Conservation (phyloP, 305 asterid genomes). For the Solanum hybrid region DNA sequence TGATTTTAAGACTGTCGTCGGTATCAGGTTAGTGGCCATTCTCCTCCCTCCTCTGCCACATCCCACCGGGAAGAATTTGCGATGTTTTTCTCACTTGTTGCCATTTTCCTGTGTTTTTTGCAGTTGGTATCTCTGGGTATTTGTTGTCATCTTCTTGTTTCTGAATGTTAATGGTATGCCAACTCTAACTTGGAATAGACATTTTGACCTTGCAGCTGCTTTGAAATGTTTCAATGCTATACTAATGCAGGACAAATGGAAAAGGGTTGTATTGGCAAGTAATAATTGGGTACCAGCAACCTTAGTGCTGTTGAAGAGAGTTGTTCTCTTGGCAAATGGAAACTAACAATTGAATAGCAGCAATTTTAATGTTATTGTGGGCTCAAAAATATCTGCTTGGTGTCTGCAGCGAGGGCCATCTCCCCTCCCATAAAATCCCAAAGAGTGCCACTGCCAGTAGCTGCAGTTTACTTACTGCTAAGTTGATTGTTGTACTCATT, state of each 20-base stretch:
- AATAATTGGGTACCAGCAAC: background rate
- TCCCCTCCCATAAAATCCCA: background rate
- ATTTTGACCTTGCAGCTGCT: background rate
- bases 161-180: conserved; percentile 71
- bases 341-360: background rate
- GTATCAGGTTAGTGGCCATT: conserved; percentile 44
- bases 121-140: conserved; percentile 98
- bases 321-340: background rate
- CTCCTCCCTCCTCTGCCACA: background rate
- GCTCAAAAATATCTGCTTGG: background rate
- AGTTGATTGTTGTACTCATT: background rate
- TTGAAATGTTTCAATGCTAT: background rate
- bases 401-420: background rate
- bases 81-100: background rate
- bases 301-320: background rate
- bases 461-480: background rate
- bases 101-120: conserved; percentile 20
- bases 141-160: conserved; percentile 75
- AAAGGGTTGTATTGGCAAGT: background rate
- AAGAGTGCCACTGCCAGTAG: background rate
- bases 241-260: background rate
- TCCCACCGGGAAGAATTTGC: background rate
- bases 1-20: conserved; percentile 81
- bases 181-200: background rate
- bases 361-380: background rate